Percentiles rank a stretch among this genome's conserved stretches.
Evolutionary conservation across 1,139 yeast species (phyloP).

Genomic region (Protomyces macrosporus): DNA sequence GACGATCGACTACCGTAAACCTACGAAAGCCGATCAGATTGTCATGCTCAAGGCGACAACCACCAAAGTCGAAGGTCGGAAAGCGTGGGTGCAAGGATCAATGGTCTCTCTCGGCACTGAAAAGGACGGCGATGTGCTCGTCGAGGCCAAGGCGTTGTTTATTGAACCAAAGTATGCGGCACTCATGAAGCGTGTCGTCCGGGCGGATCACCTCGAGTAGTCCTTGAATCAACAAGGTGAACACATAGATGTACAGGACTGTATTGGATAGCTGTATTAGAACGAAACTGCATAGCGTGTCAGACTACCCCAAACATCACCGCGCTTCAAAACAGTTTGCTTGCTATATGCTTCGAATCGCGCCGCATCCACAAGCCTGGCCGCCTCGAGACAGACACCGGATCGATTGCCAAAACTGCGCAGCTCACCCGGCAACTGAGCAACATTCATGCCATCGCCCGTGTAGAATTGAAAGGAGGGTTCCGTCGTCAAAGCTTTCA

Average conservation of each 20-base stretch:
- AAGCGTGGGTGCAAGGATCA: conserved; percentile 66
- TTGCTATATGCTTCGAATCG: conserved; percentile 47
- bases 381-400: conserved; percentile 63
- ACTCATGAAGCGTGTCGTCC: conserved; percentile 17
- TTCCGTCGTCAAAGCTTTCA: conserved; percentile 54
- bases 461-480: conserved; percentile 67
- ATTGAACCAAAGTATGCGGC: conserved; percentile 29
- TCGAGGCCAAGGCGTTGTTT: conserved; percentile 36
- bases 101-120: conserved; percentile 46
- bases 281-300: conserved; percentile 27
- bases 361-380: conserved; percentile 56
- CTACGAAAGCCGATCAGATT: conserved; percentile 60
- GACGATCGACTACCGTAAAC: conserved; percentile 59
- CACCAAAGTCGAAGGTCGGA: conserved; percentile 65
- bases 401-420: conserved; percentile 44
- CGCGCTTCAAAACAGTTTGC: conserved; percentile 52
- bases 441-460: conserved; percentile 49
- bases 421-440: conserved; percentile 38
- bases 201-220: conserved; percentile 20
- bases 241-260: no score
- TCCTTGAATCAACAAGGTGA: no score
- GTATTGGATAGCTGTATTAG: neutral
- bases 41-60: conserved; percentile 67
- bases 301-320: conserved; percentile 49
- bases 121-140: conserved; percentile 31